Evolutionary conservation across 2,329 filamentous ascomycete genomes (phyloP), one percentile per base, ranked within the genome.

Genomic region (Tolypocladium nubicola): DNA sequence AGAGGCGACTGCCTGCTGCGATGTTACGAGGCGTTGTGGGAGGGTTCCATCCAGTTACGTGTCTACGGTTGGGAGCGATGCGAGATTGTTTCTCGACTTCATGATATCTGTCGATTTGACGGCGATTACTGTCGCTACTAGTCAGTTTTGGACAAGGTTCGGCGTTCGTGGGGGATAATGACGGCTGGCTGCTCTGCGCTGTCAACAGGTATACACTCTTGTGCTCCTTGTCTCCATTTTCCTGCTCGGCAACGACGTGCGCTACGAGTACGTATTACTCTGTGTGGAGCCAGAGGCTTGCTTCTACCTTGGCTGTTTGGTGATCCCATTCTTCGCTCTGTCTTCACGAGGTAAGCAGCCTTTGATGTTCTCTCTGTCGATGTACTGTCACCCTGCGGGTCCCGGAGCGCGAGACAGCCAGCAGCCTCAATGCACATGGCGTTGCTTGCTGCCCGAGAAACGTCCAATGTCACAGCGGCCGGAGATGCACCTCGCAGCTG

Each of bases 111-210:
- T 52, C 56, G 40, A 40, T 26, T 16, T 16, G 13, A 57, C 52
- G 56, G 52, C 52, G 56, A 57, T 57, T 33, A 57, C 56, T n/a
- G n/a, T 54, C 50, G 41, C 33, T 57, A 54, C 52, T 40, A 23
- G 47, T 21, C 5, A 21, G 30, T 3, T 50, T 35, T 52, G 30
- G 30, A 52, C 13, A 14, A 33, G 0, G 4, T 35, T 52, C 21
- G 47, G 47, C 47, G 47, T 52, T 35, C 6, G 21, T 13, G 26
- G 45, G 26, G 16, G 16, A 49, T 33, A 3, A 49, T 6, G 45
- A 33, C 16, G 26, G 26, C 45, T 11, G 16, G 26, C 45, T 39
- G 14, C 23, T 49, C 23, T 30, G 14, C 45, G 26, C 45, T 3
- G 14, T 49, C 23, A 49, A 49, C 6, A 30, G 26, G 26, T 30